phyloP scores from a whole-genome alignment of 169 alveolate genomes.

The Plasmodium inui region DNA sequence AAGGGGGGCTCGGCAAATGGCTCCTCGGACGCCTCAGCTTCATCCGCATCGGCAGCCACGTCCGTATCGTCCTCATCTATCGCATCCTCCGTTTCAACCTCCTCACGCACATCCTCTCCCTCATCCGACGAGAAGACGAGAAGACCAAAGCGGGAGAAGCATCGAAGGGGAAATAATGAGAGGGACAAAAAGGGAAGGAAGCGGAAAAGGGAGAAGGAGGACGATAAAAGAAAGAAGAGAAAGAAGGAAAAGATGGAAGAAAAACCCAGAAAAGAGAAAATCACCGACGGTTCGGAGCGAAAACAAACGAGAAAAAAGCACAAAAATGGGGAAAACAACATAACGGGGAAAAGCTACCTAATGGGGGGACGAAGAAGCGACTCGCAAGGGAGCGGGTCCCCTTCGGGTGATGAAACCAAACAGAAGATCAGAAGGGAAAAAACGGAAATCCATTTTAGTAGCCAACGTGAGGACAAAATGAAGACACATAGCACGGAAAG shows the following conservation, averaged over 20 bases:
- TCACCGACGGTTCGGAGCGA: background rate
- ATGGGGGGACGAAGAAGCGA: background rate
- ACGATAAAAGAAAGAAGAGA: background rate
- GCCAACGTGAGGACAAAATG: background rate
- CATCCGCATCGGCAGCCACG: background rate
- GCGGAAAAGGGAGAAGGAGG: background rate
- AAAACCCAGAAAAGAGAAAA: background rate
- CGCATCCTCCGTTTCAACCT: background rate
- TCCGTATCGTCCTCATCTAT: background rate
- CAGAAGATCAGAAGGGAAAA: conserved; percentile 1
- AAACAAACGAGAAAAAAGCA: conserved; percentile 9
- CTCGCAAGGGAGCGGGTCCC: background rate
- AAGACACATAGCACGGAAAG: background rate
- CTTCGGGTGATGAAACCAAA: background rate
- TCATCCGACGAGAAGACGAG: conserved; percentile 6
- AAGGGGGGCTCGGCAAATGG: background rate
- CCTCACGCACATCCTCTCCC: background rate
- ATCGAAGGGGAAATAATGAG: conserved; percentile 1
- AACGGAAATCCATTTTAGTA: background rate
- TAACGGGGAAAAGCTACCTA: background rate
- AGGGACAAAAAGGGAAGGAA: conserved; percentile 13
- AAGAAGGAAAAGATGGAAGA: conserved; percentile 2
- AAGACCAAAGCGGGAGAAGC: conserved; percentile 25
- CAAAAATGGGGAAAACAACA: background rate
- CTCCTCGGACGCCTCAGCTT: background rate